Evolutionary conservation across 352 stramenopile species (phyloP), one percentile per base, ranked within the genome.

Genomic region (Globisporangium solare): DNA sequence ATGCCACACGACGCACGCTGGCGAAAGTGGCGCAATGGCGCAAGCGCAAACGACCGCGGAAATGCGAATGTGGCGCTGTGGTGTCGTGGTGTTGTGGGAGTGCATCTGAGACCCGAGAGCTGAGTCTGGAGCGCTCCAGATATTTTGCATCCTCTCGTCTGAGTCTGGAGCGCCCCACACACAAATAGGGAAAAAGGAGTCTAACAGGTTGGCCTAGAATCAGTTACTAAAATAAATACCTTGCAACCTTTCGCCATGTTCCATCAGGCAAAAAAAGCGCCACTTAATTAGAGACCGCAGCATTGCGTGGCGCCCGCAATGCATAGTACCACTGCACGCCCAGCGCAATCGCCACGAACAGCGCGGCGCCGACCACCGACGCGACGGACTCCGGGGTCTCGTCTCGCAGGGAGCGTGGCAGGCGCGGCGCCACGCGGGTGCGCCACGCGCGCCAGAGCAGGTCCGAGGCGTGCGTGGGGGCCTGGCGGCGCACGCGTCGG

Each of bases 381-480:
- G 61, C 11, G 11, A 64, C 42, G 40, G 54, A 60, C 58, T 64
- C 58, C 11, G 39, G 46, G 6, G 42, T 31, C 20, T 54, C 46
- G 20, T 58, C 45, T 18, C 52, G 45, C 15, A 64, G 52, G 24
- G 37, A 32, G 7, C 39, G 47, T 40, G 56, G 48, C 48, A 62
- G 40, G 15, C 17, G 17, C n/a, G 56, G 56, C 13, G 20, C 35
- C 56, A 62, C 56, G 27, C 17, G 39, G 2, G 8, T n/a, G 42
- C 49, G 51, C 56, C 56, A 62, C 31, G 51, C 31, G 14, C 40
- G 49, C 56, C 56, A 62, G 27, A 62, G 46, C 18, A 37, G 18
- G 40, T 49, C 45, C 35, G 46, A 21, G 10, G 40, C 31, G 8
- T 17, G 13, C 3, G 45, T n/a, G 21, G 52, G 52, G 21, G 21